Base-by-base conservation (phyloP, 2,329 filamentous ascomycete genomes). In the Colletotrichum agaves region DNA sequence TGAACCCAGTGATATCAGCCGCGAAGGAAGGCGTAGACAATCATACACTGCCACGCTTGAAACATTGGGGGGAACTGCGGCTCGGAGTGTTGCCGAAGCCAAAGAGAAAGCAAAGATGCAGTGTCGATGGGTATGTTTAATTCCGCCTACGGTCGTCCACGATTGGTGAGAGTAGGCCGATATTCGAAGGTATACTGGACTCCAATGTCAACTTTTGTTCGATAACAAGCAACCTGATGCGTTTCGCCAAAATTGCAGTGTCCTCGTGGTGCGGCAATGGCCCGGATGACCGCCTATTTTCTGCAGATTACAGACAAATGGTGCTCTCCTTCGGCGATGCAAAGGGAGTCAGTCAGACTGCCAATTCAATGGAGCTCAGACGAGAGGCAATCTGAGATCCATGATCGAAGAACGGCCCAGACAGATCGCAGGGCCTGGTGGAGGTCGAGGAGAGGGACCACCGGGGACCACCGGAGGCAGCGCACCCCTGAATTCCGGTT, bases 321-420 rank as follows among this genome's bases (percentile, higher is more conserved):
- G 31, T 39, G 15, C 11, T 61, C 39, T 21, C 27, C 21, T 52
- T 27, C 19, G 37, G 27, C 46, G 12, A 27, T 37, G 46, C 46
- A 15, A 15, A 33, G 43, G 35, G 3, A 6, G 49, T 53, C n/a
- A 37, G 35, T 35, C 21, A 52, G 19, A 35, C 33, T 41, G 19
- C 35, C 19, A 41, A 21, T 55, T 17, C 31, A 33, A 56, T 49
- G 44, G 61, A 46, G 53, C 46, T 53, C n/a, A 23, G 53, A 31
- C 6, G n/a, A 41, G 27, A 57, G 62, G 49, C 66, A 65, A 68
- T 60, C 41, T 66, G 62, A 61, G 66, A 66, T 61, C 35, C 62
- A 61, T 66, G 41, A 49, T 67, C 49, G 47, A 56, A 64, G 33
- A 47, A 44, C 33, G 64, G 43, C 53, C 61, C 53, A 37, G 41